Conservation (phyloP, 106 monocot species). For the Agapanthus africanus region DNA sequence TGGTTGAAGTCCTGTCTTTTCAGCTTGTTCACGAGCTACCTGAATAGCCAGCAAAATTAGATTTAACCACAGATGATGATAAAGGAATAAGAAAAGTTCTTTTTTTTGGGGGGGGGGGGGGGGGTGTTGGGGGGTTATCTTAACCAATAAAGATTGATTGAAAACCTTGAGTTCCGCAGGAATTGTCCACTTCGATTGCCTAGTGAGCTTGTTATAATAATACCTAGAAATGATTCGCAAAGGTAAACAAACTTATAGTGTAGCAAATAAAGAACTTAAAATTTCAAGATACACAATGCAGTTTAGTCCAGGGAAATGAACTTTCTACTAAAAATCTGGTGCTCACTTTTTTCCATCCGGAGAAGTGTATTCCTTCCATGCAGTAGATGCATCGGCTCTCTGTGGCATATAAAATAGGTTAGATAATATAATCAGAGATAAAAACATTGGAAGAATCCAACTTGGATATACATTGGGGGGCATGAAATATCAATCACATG, state of each 20-base stretch:
- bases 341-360: slow-evolving; percentile 75
- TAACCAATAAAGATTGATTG: not conserved
- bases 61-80: not conserved
- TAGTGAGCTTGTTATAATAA: slow-evolving; percentile 87
- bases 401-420: slow-evolving; percentile 14
- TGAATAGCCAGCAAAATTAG: slow-evolving; percentile 17
- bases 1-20: slow-evolving; percentile 32
- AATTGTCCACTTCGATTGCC: slow-evolving; percentile 85
- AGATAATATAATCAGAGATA: not conserved
- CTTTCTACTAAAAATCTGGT: not conserved
- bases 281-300: not conserved
- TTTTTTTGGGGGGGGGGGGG: no score
- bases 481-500: no score
- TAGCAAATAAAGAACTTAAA: not conserved
- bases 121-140: not conserved
- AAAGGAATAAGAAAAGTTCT: not conserved
- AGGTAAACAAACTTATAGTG: not conserved
- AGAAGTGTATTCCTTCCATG: slow-evolving; percentile 82
- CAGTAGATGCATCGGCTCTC: slow-evolving; percentile 93
- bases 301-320: not conserved
- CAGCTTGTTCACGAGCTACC: slow-evolving; percentile 85
- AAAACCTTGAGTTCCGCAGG: slow-evolving; percentile 89
- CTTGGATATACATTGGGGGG: no score
- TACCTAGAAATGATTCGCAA: slow-evolving; percentile 37
- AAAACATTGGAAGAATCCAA: not conserved